These are phyloP conservation scores for Rugonectria rugulosa DNA, from an alignment of 2,329 filamentous ascomycete genomes.

Conservation along the genomic window DNA sequence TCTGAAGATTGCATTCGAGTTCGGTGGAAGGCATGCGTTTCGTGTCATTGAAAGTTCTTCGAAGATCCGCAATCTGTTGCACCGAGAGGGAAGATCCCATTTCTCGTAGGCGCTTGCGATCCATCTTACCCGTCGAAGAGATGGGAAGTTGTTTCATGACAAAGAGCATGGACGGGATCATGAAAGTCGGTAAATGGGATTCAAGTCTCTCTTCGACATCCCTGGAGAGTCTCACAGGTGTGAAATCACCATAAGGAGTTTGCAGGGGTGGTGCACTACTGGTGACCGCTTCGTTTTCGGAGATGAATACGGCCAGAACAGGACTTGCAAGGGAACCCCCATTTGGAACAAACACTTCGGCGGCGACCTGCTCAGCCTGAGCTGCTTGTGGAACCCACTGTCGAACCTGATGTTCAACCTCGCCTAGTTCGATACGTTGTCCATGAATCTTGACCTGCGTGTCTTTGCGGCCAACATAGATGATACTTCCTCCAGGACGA, in stretches of 20 bases:
- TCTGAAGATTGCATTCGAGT: neutral
- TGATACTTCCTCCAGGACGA: slow-evolving; percentile 31
- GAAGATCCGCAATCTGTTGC: neutral
- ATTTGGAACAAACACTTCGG: neutral
- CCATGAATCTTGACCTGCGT: slow-evolving; percentile 39
- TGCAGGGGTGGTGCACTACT: neutral
- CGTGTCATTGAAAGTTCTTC: neutral
- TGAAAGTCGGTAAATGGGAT: neutral
- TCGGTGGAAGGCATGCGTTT: neutral
- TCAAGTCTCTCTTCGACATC: neutral
- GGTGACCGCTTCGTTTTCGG: neutral
- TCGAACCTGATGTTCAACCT: slow-evolving; percentile 34
- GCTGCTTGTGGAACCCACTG: neutral
- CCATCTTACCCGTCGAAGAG: neutral
- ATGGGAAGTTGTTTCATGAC: neutral
- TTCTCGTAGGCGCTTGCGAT: neutral
- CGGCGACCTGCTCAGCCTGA: neutral
- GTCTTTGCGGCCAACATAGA: slow-evolving; percentile 35
- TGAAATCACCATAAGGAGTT: neutral
- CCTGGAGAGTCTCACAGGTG: neutral
- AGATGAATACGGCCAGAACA: neutral
- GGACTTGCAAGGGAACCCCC: neutral
- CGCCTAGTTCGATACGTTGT: slow-evolving; percentile 38
- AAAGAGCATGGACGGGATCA: neutral
- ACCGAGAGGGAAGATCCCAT: neutral